Base-by-base conservation (phyloP, 768 basidiomycete species). In the Podaxis sp. region DNA sequence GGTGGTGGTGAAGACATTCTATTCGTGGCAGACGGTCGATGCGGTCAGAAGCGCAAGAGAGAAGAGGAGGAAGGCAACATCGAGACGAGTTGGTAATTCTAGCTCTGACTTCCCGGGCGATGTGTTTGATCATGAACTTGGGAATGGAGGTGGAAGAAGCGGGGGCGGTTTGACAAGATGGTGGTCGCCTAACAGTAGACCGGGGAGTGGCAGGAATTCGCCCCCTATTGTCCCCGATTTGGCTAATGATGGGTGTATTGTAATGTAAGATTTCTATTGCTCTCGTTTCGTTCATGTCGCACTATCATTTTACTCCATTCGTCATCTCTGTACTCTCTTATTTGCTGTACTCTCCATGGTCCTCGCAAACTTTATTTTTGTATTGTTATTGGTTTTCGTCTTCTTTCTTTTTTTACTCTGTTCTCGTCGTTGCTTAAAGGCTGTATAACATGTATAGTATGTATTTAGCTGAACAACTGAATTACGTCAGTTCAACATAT, bases 1-100 rank as follows among this genome's bases (percentile, higher is more conserved):
- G 25, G 86, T 93, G 25, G 87, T 91, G 54, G 69, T 94, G 64
- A 93, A 93, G 81, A 86, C 88, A 25, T 95, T 93, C 71, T 88
- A 90, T 71, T 85, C 88, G 52, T 92, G 90, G 89, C 89, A 93
- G 77, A 88, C 83, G 9, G 91, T 94, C 38, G 92, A 93, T 69
- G 84, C 86, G 0, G 91, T 93, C 51, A 79, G 80, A 61, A 75
- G 79, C 36, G 81, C 79, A 56, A 78, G 89, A 68, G 88, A 87
- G 78, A 88, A 85, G 76, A 77, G 84, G 63, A 80, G 84, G 61
- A 90, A 84, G 72, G 66, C 77, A 46, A 67, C 66, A 54, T 74
- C 76, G 56, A 77, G 79, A 68, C 75, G 83, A 57, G 72, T 71
- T 3, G 75, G 71, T 50, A 82, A 77, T 50, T 77, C 73, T 56